Base-by-base conservation (phyloP, 345 rosid species). In the Linum usitatissimum region DNA sequence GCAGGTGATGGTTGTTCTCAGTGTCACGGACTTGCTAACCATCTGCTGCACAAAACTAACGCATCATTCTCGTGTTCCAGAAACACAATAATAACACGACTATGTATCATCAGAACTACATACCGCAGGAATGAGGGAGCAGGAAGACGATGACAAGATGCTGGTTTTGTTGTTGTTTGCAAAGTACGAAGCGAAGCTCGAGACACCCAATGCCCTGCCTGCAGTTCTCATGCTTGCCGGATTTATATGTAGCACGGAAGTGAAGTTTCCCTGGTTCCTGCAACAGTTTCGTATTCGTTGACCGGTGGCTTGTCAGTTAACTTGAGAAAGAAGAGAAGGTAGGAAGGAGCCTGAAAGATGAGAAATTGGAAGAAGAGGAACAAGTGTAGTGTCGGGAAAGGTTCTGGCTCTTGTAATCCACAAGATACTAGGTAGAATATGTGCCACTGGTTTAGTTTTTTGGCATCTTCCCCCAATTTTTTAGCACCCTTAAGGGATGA, bases 131-230 rank as follows among this genome's bases (percentile, higher is more conserved):
- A 5, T 5, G 36, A 23, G 4, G 38, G 1, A 21, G 48, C 38
- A 18, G 49, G 30, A 39, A 6, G 63, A 66, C 59, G 71, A 64
- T 59, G 71, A 64, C 59, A 64, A 36, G 51, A 64, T 59, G 73
- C 71, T 75, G 78, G 69, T 70, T 6, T 67, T 76, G 73, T 68
- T 59, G 66, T 36, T 42, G 72, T 66, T 67, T 56, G 65, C 6
- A 83, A 79, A 75, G 55, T 82, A 70, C 39, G 81, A 80, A 31
- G 84, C 74, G 68, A 83, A 78, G 75, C 78, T 81, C 9, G 87
- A 71, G 57, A 79, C 73, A 68, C 89, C 83, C 55, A 77, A 76
- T 49, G 85, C 70, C 57, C 75, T 73, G 71, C 86, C 85, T 67
- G 77, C 79, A 45, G 67, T 64, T 65, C 88, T 84, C 86, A 88